Evolutionary conservation across 331 rosid species (phyloP).

Genomic region (Stylosanthes scabra): DNA sequence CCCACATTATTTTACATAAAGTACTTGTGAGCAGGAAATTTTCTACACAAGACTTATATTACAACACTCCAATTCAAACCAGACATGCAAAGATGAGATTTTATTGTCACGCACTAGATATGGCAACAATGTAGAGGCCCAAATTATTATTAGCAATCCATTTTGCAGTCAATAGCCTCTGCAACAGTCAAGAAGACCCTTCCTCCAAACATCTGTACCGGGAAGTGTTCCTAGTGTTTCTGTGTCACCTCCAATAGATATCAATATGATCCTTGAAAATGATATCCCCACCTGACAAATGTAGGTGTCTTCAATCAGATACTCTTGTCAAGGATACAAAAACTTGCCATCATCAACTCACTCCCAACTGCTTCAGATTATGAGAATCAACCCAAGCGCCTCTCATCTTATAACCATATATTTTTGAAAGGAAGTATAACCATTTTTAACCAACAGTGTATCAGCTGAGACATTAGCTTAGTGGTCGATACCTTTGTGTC

Average conservation of each 20-base stretch:
- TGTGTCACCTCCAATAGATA: constrained; percentile 59
- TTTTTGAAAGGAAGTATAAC: too few species aligned
- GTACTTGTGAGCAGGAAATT: constrained; percentile 16
- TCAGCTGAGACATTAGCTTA: too few species aligned
- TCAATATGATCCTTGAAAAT: constrained; percentile 58
- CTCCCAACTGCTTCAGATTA: neutral
- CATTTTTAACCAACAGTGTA: too few species aligned
- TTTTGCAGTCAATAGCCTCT: constrained; percentile 65
- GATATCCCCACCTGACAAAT: constrained; percentile 62
- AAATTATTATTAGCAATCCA: constrained; percentile 9
- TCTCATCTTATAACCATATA: neutral
- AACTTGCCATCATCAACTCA: too few species aligned
- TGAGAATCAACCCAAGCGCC: neutral
- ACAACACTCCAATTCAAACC: constrained; percentile 5
- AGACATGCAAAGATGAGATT: neutral
- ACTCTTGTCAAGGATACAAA: neutral
- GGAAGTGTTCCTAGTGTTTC: constrained; percentile 66
- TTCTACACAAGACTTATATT: neutral
- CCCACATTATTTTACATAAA: constrained; percentile 36
- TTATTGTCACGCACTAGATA: too few species aligned
- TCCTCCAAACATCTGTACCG: constrained; percentile 58
- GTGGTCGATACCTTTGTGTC: too few species aligned
- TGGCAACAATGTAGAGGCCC: too few species aligned
- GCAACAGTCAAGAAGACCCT: constrained; percentile 66
- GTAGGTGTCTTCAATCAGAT: constrained; percentile 12